Percentiles rank a stretch among this genome's conserved stretches.
phyloP scores from a whole-genome alignment of 2,329 filamentous ascomycete species.

The Colletotrichum sp. region DNA sequence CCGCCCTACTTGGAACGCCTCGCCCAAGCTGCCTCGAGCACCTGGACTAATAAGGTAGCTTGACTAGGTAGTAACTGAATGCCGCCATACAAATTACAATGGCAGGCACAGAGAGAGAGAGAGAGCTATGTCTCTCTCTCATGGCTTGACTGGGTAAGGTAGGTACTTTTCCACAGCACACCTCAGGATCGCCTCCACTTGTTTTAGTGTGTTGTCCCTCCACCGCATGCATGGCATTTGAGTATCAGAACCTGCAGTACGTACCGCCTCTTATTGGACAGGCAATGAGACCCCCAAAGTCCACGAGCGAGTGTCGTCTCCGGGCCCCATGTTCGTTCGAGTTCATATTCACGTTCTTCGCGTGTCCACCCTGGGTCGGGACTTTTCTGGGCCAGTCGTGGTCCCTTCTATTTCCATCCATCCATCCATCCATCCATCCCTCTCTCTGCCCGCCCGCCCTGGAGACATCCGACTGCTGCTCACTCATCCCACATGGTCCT shows the following conservation, averaged over 20 bases:
- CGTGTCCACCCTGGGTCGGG: neutral
- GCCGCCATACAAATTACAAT: neutral
- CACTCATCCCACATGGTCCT: neutral
- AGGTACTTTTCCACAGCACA: neutral
- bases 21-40: neutral
- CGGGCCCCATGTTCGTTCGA: neutral
- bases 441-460: neutral
- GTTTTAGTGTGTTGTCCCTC: slow-evolving; percentile 10
- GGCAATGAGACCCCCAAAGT: neutral
- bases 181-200: neutral
- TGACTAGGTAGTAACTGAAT: neutral
- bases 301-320: neutral
- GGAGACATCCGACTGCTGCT: neutral
- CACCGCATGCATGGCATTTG: slow-evolving; percentile 12
- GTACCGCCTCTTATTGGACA: neutral
- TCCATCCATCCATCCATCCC: neutral
- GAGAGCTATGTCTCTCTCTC: neutral
- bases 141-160: neutral
- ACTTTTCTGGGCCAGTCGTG: neutral
- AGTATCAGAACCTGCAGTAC: neutral
- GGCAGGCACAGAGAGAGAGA: neutral
- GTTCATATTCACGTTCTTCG: neutral
- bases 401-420: neutral
- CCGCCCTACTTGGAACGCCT: neutral
- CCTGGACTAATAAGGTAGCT: neutral